Percentiles rank a stretch among this genome's conserved stretches.
phyloP scores from a whole-genome alignment of 2,329 filamentous ascomycete species.

The Penicillium sp. region DNA sequence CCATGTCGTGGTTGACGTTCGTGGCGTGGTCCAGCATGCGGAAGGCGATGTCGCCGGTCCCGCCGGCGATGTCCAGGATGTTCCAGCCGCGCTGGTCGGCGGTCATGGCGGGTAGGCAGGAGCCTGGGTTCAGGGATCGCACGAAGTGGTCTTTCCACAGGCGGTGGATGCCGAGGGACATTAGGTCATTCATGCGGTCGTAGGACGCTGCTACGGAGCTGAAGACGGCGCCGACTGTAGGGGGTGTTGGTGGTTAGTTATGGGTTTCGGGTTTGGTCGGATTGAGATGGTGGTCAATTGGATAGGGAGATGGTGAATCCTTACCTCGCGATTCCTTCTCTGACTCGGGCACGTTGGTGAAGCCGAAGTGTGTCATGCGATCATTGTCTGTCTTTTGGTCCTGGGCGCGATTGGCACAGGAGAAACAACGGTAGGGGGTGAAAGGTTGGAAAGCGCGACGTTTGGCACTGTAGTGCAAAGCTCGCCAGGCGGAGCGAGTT shows the following conservation, averaged over 20 bases:
- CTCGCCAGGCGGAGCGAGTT: slow-evolving; percentile 31
- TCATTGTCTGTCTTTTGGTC: slow-evolving; percentile 38
- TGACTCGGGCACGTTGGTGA: slow-evolving; percentile 69
- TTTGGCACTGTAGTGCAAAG: slow-evolving; percentile 29
- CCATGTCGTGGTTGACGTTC: slow-evolving; percentile 66
- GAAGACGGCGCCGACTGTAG: slow-evolving; percentile 73
- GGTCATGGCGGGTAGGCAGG: slow-evolving; percentile 34
- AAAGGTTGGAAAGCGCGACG: slow-evolving; percentile 21
- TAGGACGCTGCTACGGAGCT: slow-evolving; percentile 90
- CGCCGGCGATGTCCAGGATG: slow-evolving; percentile 92
- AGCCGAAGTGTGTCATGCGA: slow-evolving; percentile 79
- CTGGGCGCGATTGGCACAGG: slow-evolving; percentile 39
- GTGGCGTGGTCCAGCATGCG: slow-evolving; percentile 85
- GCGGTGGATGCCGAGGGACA: slow-evolving; percentile 94
- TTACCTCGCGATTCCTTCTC: slow-evolving; percentile 63
- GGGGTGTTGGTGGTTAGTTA: slow-evolving; percentile 1
- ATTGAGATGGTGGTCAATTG: background rate
- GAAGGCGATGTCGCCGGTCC: slow-evolving; percentile 95
- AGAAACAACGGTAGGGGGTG: slow-evolving; percentile 44
- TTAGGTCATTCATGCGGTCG: slow-evolving; percentile 97
- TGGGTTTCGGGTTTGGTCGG: background rate
- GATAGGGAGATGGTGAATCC: background rate
- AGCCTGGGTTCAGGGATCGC: slow-evolving; percentile 75
- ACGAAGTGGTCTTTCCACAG: slow-evolving; percentile 98
- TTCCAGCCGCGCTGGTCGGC: slow-evolving; percentile 47